Evolutionary conservation across 192 early-diverging fungal species (phyloP).

Genomic region (Coemansia sp.): DNA sequence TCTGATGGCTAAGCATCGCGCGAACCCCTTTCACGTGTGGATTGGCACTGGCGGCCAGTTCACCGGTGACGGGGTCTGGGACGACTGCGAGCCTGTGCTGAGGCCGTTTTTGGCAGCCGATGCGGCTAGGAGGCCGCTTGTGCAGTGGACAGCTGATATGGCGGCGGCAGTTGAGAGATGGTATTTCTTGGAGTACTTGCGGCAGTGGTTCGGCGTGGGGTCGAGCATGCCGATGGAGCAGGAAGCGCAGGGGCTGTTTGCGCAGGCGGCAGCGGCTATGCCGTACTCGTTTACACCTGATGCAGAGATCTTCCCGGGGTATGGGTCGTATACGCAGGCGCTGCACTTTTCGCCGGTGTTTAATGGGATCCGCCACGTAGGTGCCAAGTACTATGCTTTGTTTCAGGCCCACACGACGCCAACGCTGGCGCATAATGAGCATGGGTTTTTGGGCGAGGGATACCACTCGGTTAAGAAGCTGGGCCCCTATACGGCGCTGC

Average conservation of each 20-base stretch:
- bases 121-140: slow-evolving; percentile 39
- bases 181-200: slow-evolving; percentile 66
- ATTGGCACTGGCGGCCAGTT: slow-evolving; percentile 73
- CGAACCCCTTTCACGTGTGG: slow-evolving; percentile 67
- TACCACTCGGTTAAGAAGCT: slow-evolving; percentile 65
- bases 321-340: slow-evolving; percentile 67
- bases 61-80: slow-evolving; percentile 60
- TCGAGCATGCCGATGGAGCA: slow-evolving; percentile 10
- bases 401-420: slow-evolving; percentile 82
- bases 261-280: slow-evolving; percentile 66
- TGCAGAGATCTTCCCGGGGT: slow-evolving; percentile 77
- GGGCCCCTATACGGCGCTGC: slow-evolving; percentile 65
- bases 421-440: slow-evolving; percentile 58
- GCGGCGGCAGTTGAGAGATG: slow-evolving; percentile 58
- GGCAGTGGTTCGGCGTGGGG: slow-evolving; percentile 53
- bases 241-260: slow-evolving; percentile 52
- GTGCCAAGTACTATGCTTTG: slow-evolving; percentile 70
- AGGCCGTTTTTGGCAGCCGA: slow-evolving; percentile 55
- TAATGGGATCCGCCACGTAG: slow-evolving; percentile 64
- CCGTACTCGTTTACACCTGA: slow-evolving; percentile 80
- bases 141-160: slow-evolving; percentile 61
- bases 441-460: slow-evolving; percentile 52
- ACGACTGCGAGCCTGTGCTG: slow-evolving; percentile 59
- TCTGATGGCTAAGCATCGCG: slow-evolving; percentile 59
- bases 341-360: slow-evolving; percentile 68